A percentile compares a stretch with the other conserved stretches of the same genome.
phyloP scores from a whole-genome alignment of 805 yeast species.

The Candida montana region DNA sequence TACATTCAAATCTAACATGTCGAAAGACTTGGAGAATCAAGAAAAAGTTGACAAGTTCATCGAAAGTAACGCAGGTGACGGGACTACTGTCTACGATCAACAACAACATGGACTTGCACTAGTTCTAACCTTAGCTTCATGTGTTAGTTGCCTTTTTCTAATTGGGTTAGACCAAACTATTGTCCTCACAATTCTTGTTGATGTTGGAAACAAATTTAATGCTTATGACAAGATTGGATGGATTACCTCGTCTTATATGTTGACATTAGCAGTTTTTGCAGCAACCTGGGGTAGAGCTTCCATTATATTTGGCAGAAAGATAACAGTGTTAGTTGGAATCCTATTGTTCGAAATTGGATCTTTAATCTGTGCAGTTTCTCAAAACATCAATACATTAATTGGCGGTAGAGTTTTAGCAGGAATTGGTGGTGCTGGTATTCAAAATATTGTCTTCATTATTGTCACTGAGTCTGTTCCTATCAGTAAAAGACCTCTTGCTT shows the following conservation, averaged over 20 bases:
- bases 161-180: slow-evolving; percentile 59
- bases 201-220: slow-evolving; percentile 44
- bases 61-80: slow-evolving; percentile 23
- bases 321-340: slow-evolving; percentile 42
- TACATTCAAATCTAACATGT: not conserved
- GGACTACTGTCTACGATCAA: slow-evolving; percentile 18
- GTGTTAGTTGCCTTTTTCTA: slow-evolving; percentile 24
- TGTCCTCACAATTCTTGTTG: slow-evolving; percentile 43
- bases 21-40: slow-evolving; percentile 2
- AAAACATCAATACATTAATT: slow-evolving; percentile 51
- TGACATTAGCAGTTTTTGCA: slow-evolving; percentile 48
- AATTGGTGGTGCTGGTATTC: slow-evolving; percentile 64
- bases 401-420: slow-evolving; percentile 71
- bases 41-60: slow-evolving; percentile 10
- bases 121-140: slow-evolving; percentile 14
- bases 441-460: slow-evolving; percentile 49
- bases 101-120: slow-evolving; percentile 13
- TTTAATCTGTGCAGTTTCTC: slow-evolving; percentile 48
- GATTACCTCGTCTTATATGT: slow-evolving; percentile 49
- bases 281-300: slow-evolving; percentile 56
- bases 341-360: slow-evolving; percentile 33
- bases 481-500: slow-evolving; percentile 11
- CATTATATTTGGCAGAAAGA: slow-evolving; percentile 52
- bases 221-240: slow-evolving; percentile 51
- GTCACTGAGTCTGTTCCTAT: slow-evolving; percentile 43